Evolutionary conservation across 257 asterid genomes (phyloP).

Genomic region (Oldenlandia corymbosa): DNA sequence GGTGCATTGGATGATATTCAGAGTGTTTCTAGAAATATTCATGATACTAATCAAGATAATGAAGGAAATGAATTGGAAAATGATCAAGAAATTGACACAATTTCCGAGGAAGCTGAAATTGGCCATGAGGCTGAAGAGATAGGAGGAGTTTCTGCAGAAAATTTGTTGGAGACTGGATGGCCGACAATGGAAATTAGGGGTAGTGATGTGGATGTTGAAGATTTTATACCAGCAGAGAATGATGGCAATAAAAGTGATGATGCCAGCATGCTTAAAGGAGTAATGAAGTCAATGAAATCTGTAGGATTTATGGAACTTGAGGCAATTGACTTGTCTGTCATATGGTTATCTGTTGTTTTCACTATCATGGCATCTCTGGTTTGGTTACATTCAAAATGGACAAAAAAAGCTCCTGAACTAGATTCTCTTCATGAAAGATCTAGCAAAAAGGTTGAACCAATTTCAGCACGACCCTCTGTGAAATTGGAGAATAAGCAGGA

Average conservation of each 20-base stretch:
- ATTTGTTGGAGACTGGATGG: not conserved
- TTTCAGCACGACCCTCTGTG: not conserved
- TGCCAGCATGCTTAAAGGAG: slow-evolving; percentile 1
- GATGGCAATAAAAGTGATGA: not conserved
- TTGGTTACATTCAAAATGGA: slow-evolving; percentile 19
- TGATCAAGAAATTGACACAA: not conserved
- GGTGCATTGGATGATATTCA: slow-evolving; percentile 8
- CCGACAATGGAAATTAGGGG: slow-evolving; percentile 6
- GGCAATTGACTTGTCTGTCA: slow-evolving; percentile 7
- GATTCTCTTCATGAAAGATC: slow-evolving; percentile 16
- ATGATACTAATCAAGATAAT: slow-evolving; percentile 10
- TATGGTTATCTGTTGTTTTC: slow-evolving; percentile 24
- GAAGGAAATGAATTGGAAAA: slow-evolving; percentile 15
- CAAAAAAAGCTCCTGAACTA: slow-evolving; percentile 18
- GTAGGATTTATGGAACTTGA: slow-evolving; percentile 15
- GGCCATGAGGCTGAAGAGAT: slow-evolving; percentile 5
- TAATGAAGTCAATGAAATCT: slow-evolving; percentile 7
- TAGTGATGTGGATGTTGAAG: not conserved
- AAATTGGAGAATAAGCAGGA: slow-evolving; percentile 11
- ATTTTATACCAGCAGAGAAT: not conserved
- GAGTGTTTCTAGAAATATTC: slow-evolving; percentile 20
- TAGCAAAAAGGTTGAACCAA: slow-evolving; percentile 9
- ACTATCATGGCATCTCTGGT: slow-evolving; percentile 30
- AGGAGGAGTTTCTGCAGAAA: slow-evolving; percentile 1
- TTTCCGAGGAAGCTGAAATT: too few species aligned